A percentile compares a stretch with the other conserved stretches of the same genome.
Conservation (phyloP, 2,329 filamentous ascomycete genomes). For the Xylaria sp. region DNA sequence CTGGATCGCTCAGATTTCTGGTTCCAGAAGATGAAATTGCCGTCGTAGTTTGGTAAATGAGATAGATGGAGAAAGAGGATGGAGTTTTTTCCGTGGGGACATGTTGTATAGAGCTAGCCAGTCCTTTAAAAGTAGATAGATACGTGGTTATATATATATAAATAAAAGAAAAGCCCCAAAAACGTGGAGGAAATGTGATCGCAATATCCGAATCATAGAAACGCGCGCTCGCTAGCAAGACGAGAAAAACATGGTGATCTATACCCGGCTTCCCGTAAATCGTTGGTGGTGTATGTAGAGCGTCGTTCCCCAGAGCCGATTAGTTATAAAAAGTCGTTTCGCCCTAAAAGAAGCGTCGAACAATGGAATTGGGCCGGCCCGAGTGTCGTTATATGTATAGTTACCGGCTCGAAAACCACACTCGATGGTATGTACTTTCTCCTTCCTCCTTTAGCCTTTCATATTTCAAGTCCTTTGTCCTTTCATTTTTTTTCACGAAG, state of each 20-base stretch:
- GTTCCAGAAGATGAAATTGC: not conserved
- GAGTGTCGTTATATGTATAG: not conserved
- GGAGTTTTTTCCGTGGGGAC: conserved; percentile 19
- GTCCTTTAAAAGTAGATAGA: not conserved
- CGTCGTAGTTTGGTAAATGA: not conserved
- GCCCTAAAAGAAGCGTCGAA: too few species aligned
- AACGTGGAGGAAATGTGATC: not conserved
- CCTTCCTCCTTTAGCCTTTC: not conserved
- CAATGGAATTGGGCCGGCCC: not conserved
- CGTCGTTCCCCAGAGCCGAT: not conserved
- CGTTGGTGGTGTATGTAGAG: not conserved
- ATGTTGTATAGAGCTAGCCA: not conserved
- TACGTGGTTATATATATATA: conserved; percentile 1
- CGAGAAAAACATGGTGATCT: not conserved
- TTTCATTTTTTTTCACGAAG: not conserved
- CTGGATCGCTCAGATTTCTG: too few species aligned
- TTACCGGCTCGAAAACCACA: not conserved
- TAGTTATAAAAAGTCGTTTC: not conserved
- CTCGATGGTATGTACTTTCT: conserved; percentile 1
- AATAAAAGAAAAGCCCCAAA: too few species aligned
- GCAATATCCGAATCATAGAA: not conserved
- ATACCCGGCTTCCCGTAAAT: not conserved
- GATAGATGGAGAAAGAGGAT: not conserved
- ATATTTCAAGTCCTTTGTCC: not conserved
- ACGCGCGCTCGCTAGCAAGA: not conserved